phyloP scores from a whole-genome alignment of 2,329 filamentous ascomycete species.

The Colletotrichum coccodes region DNA sequence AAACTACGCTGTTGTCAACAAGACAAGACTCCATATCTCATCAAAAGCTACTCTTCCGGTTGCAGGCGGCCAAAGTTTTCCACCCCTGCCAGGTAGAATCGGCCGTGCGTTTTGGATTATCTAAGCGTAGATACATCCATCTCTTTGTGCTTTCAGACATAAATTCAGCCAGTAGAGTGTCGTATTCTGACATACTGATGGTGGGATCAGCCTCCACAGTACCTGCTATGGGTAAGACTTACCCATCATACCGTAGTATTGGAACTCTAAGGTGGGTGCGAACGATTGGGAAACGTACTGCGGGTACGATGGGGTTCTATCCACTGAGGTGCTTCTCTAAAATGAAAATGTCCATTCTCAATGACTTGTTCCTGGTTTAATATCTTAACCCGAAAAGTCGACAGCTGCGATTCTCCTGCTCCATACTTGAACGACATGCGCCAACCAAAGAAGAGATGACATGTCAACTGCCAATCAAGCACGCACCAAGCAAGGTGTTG shows the following conservation, averaged over 20 bases:
- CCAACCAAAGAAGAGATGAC: neutral
- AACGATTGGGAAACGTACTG: conserved; percentile 12
- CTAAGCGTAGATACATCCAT: no score
- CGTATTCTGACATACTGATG: no score
- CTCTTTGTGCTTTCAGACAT: no score
- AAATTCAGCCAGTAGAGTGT: no score
- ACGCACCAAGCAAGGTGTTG: neutral
- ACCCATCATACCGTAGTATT: no score
- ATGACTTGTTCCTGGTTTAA: neutral
- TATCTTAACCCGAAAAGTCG: no score
- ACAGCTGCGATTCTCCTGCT: neutral
- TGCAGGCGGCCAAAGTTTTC: no score
- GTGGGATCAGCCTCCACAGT: no score
- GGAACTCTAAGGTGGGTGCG: neutral
- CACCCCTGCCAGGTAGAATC: no score
- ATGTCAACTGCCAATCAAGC: neutral
- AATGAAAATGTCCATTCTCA: neutral
- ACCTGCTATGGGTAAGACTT: no score
- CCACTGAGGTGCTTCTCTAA: neutral
- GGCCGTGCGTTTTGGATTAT: no score
- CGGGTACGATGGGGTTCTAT: neutral
- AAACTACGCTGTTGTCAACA: neutral
- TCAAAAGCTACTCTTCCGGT: neutral
- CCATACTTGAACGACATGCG: neutral
- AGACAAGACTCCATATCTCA: neutral